phyloP scores from a whole-genome alignment of 352 stramenopile species.

The Phytophthora capsici region DNA sequence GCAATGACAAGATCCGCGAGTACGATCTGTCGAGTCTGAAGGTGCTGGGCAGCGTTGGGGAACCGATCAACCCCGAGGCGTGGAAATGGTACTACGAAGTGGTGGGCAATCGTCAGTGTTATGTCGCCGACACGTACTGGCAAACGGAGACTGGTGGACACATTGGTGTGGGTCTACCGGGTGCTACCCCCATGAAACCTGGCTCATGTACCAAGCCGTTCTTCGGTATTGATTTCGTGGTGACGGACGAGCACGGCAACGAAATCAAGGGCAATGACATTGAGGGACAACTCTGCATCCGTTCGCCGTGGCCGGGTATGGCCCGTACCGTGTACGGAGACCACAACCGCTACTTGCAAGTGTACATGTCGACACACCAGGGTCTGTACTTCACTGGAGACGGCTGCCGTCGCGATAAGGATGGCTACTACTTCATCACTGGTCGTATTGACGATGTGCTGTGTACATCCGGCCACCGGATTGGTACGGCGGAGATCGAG shows the following conservation, averaged over 20 bases:
- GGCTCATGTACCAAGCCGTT: constrained; percentile 95
- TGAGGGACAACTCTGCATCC: constrained; percentile 96
- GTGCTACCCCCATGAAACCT: constrained; percentile 88
- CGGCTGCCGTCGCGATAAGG: constrained; percentile 83
- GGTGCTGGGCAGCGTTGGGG: constrained; percentile 96
- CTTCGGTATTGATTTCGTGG: constrained; percentile 94
- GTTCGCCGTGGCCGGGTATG: constrained; percentile 95
- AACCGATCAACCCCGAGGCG: constrained; percentile 98
- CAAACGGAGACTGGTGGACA: constrained; percentile 98
- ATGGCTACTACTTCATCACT: constrained; percentile 99
- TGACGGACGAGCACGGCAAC: constrained; percentile 84
- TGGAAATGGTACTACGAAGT: constrained; percentile 98
- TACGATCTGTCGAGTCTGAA: constrained; percentile 75
- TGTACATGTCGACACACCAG: constrained; percentile 97
- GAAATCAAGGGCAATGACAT: constrained; percentile 85
- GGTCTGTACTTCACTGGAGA: constrained; percentile 97
- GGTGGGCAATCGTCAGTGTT: constrained; percentile 85
- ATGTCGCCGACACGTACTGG: constrained; percentile 98
- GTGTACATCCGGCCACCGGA: constrained; percentile 93
- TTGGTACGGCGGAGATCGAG: constrained; percentile 89
- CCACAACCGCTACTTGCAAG: constrained; percentile 94
- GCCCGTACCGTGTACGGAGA: constrained; percentile 94
- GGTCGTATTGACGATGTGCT: constrained; percentile 98
- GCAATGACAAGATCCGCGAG: constrained; percentile 90
- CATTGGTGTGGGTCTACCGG: constrained; percentile 94